Percentiles rank a stretch among this genome's conserved stretches.
phyloP scores from a whole-genome alignment of 208 protist genomes.

The Crithidia mellificae region DNA sequence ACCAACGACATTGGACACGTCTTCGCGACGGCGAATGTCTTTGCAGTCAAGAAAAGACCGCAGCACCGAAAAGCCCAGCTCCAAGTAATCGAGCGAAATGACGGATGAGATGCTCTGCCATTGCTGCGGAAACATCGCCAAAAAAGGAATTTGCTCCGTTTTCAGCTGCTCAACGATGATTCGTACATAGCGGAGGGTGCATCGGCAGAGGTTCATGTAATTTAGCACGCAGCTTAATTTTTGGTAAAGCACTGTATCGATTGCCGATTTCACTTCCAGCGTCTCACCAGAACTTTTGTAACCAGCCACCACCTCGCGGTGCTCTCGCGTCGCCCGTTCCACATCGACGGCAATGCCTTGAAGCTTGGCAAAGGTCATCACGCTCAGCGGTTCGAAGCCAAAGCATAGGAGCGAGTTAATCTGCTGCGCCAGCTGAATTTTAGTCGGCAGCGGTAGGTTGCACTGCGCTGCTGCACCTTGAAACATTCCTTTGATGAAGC shows the following conservation, averaged over 20 bases:
- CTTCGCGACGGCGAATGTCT: slow-evolving; percentile 62
- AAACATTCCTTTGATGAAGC: slow-evolving; percentile 78
- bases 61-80: slow-evolving; percentile 67
- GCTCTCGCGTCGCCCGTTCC: slow-evolving; percentile 62
- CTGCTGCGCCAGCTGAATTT: slow-evolving; percentile 81
- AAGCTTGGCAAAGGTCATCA: slow-evolving; percentile 59
- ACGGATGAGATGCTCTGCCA: slow-evolving; percentile 78
- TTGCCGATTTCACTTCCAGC: slow-evolving; percentile 58
- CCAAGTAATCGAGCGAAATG: slow-evolving; percentile 74
- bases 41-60: slow-evolving; percentile 62
- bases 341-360: slow-evolving; percentile 41
- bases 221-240: slow-evolving; percentile 51
- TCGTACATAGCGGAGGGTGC: slow-evolving; percentile 72
- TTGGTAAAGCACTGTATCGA: slow-evolving; percentile 60
- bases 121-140: slow-evolving; percentile 66
- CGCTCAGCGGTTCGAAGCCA: slow-evolving; percentile 82
- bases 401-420: slow-evolving; percentile 76
- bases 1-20: slow-evolving; percentile 50
- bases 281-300: slow-evolving; percentile 66
- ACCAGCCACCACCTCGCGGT: slow-evolving; percentile 59
- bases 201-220: slow-evolving; percentile 68
- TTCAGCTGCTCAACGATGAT: slow-evolving; percentile 57
- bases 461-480: slow-evolving; percentile 56
- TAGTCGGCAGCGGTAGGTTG: slow-evolving; percentile 72
- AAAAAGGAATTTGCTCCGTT: slow-evolving; percentile 40